Conservation (phyloP, 305 asterid species). For the Plantago coronopus region DNA sequence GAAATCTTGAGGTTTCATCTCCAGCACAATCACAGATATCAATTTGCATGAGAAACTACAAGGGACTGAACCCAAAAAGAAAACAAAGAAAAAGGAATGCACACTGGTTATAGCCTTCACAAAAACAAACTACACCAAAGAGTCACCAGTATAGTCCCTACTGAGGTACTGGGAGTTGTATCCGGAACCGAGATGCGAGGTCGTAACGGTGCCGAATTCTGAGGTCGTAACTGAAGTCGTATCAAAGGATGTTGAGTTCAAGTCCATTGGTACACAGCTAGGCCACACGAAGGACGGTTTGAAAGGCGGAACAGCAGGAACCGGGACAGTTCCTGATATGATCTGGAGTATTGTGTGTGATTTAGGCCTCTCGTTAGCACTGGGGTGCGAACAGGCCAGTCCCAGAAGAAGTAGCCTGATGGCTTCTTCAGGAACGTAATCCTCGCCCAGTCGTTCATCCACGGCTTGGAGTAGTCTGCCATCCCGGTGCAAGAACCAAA, state of each 20-base stretch:
- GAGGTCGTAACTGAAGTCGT: constrained; percentile 15
- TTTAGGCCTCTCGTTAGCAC: constrained; percentile 66
- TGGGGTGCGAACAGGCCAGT: constrained; percentile 80
- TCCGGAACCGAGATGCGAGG: constrained; percentile 48
- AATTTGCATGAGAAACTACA: not conserved
- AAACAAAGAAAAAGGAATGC: constrained; percentile 18
- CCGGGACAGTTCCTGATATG: constrained; percentile 50
- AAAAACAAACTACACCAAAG: constrained; percentile 40
- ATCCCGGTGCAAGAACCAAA: constrained; percentile 79
- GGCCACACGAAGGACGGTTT: constrained; percentile 94
- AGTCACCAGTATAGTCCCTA: constrained; percentile 42
- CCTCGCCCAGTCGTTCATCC: constrained; percentile 49
- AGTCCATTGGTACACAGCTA: constrained; percentile 32
- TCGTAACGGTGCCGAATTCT: constrained; percentile 23
- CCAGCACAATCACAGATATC: constrained; percentile 18
- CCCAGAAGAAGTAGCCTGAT: constrained; percentile 60
- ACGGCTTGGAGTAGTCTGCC: constrained; percentile 67
- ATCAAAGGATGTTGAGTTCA: constrained; percentile 33
- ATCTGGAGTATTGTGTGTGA: constrained; percentile 65
- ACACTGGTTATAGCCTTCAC: constrained; percentile 13
- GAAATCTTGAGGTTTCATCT: constrained; percentile 13
- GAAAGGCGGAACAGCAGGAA: constrained; percentile 67
- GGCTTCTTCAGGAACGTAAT: constrained; percentile 59
- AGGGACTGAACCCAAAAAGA: not conserved
- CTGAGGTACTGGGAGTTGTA: constrained; percentile 56